Evolutionary conservation across 768 basidiomycete species (phyloP).

Genomic region (Vararia minispora): DNA sequence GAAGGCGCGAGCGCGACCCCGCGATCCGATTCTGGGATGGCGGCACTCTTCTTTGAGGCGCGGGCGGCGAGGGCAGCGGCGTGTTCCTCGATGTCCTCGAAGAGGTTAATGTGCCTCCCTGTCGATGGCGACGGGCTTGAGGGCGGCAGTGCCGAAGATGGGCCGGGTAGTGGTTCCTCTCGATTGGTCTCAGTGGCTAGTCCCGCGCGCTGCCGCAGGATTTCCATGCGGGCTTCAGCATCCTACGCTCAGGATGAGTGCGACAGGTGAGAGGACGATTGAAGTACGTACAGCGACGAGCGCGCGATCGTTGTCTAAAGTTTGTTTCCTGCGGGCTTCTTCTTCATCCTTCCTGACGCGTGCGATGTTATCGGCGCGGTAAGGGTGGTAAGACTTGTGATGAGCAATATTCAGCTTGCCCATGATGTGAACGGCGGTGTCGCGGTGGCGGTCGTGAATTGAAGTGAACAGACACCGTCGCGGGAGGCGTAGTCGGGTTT

Average conservation of each 20-base stretch:
- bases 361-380: conserved; percentile 76
- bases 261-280: background rate
- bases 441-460: conserved; percentile 1
- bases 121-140: conserved; percentile 22
- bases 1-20: conserved; percentile 67
- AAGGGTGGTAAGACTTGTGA: conserved; percentile 87
- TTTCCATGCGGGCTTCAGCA: conserved; percentile 64
- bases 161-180: background rate
- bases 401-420: conserved; percentile 85
- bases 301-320: conserved; percentile 59
- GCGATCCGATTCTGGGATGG: conserved; percentile 42
- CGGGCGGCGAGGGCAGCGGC: conserved; percentile 34
- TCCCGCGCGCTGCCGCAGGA: conserved; percentile 54
- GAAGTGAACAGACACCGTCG: too few relatives aligned
- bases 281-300: conserved; percentile 50
- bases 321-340: conserved; percentile 55
- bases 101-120: conserved; percentile 72
- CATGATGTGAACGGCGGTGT: conserved; percentile 31
- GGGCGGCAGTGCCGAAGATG: conserved; percentile 10
- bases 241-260: conserved; percentile 33
- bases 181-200: conserved; percentile 17
- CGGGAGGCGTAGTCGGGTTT: too few relatives aligned
- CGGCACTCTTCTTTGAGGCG: conserved; percentile 27
- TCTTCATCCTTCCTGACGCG: conserved; percentile 74
- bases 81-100: conserved; percentile 67